Base-by-base conservation (phyloP, 306 rosid species). In the Medicago ruthenica region DNA sequence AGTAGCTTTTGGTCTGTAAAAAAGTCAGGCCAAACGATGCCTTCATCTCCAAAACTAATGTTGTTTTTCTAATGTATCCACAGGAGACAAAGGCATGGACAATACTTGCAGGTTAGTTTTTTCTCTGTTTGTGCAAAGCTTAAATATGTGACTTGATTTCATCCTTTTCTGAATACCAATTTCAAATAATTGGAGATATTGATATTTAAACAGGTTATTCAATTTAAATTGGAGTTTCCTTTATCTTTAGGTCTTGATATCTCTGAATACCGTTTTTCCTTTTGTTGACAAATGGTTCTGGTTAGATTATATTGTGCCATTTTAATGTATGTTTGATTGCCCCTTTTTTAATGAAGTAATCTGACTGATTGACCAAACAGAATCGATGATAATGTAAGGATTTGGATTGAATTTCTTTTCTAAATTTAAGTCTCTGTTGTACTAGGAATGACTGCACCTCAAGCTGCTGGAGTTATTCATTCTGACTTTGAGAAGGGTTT, bases 41-140 rank as follows among this genome's bases (percentile, higher is more conserved):
- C n/a, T n/a, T 47, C 40, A 20, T 82, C 62, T 45, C 68, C 21
- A 66, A 57, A 71, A 54, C 39, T 84, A 66, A 83, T 73, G 68
- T 64, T 75, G 39, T 69, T 57, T 67, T 70, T 47, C 58, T 62
- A 12, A 66, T 67, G 53, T 76, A 65, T 81, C 9, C 15, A 9
- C 85, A 94, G 97, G 99, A 95, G 84, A 92, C 99, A 78, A 95
- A 87, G 84, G 97, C 99, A 58, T 95, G 99, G 99, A 95, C 99
- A 79, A 95, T 95, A 83, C 89, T 78, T 76, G 82, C 93, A 84
- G 99, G 97, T 95, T 84, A 75, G 92, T 24, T 44, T 88, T 80
- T 39, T 34, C 24, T 42, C 54, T 73, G 65, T 18, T 20, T 34
- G 37, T 7, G 5, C 5, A 5, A 31, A 34, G 5, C 7, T 34